Base-by-base conservation (phyloP, 148 eudicot species). In the Vaccinium corymbosum region DNA sequence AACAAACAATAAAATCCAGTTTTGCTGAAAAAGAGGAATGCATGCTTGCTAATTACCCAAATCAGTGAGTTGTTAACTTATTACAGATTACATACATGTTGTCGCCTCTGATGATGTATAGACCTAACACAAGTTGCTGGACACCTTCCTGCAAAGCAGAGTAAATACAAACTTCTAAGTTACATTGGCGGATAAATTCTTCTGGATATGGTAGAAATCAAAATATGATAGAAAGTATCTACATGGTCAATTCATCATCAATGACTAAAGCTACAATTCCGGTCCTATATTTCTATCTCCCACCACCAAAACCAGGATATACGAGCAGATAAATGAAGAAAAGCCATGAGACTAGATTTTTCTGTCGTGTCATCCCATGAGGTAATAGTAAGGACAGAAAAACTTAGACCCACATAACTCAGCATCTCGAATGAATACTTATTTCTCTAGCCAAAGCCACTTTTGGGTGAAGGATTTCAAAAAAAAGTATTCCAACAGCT, bases 71-170 rank as follows among this genome's bases (percentile, higher is more conserved):
- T 3, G 11, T n/a, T 64, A 77, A 51, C 17, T 61, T 3, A 22
- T 48, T 64, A 80, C 22, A 80, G 29, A 84, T 51, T 78, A 29
- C 95, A 79, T 92, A 94, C 99, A 96, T 96, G 94, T 93, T 94
- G 81, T 93, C 99, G 52, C 99, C 99, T 84, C 99, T 93, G 68
- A 94, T 93, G 92, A 96, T 94, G 92, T 96, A 94, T 83, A 96
- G 91, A 56, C 98, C 97, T 87, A 96, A 86, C 56, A 96, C 99
- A 83, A 96, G 92, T 87, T 66, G 98, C 80, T 93, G 95, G 51
- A 94, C 97, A 50, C 98, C 98, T 93, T 94, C 98, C 98, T 96
- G 94, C 89, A 89, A 83, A 81, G 57, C 76, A 89, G 15, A 29
- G 57, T 53, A 86, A 79, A 22, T 11, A 32, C 2, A 32, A 66